Percentiles rank a stretch among this genome's conserved stretches.
Evolutionary conservation across 2,329 filamentous ascomycete species (phyloP).

Genomic region (Aspergillus sp.): DNA sequence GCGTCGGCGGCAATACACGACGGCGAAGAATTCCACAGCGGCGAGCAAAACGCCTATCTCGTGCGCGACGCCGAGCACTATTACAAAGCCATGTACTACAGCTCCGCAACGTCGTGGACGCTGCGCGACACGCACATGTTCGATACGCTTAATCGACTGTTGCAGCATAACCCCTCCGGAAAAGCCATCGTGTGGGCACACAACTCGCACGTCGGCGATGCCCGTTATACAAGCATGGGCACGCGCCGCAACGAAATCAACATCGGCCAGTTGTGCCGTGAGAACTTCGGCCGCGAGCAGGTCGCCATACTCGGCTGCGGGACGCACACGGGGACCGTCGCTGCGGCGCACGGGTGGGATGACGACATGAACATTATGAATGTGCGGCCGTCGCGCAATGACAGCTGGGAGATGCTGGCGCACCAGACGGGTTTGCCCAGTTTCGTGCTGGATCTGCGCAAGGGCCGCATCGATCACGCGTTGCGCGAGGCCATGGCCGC

Average conservation of each 20-base stretch:
- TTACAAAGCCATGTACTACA: conserved; percentile 47
- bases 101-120: conserved; percentile 43
- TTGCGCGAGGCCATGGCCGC: conserved; percentile 31
- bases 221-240: conserved; percentile 45
- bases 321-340: conserved; percentile 46
- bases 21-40: conserved; percentile 43
- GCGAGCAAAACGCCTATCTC: conserved; percentile 45
- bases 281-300: conserved; percentile 34
- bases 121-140: conserved; percentile 48
- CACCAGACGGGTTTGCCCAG: conserved; percentile 39
- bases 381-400: conserved; percentile 38
- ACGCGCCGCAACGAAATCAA: conserved; percentile 40
- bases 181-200: conserved; percentile 50
- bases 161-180: conserved; percentile 32
- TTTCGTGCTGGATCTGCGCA: conserved; percentile 43
- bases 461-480: conserved; percentile 24
- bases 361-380: conserved; percentile 45
- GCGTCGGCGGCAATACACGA: conserved; percentile 14
- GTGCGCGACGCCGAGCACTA: conserved; percentile 45
- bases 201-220: conserved; percentile 48
- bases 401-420: conserved; percentile 44
- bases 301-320: conserved; percentile 42
- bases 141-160: conserved; percentile 38
- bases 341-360: conserved; percentile 45
- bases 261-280: conserved; percentile 47